Evolutionary conservation across 2,329 filamentous ascomycete genomes (phyloP).

Genomic region (Macroventuria anomochaeta): DNA sequence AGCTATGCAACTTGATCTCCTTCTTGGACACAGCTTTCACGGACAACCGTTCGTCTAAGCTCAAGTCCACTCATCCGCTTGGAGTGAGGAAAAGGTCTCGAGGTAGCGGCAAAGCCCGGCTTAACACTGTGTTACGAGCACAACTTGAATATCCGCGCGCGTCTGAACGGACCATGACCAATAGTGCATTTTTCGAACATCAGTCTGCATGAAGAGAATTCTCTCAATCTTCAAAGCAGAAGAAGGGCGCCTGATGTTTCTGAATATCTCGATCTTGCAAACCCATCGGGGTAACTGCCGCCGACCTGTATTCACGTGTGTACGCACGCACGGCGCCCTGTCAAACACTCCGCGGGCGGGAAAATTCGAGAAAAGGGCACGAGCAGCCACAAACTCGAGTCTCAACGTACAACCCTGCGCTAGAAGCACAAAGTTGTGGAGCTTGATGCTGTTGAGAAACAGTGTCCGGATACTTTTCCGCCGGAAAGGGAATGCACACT

Average conservation of each 20-base stretch:
- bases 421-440: slow-evolving; percentile 7
- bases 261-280: slow-evolving; percentile 2
- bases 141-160: slow-evolving; percentile 1
- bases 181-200: not conserved
- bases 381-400: slow-evolving; percentile 3
- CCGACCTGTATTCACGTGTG: slow-evolving; percentile 6
- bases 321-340: not conserved
- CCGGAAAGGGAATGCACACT: slow-evolving; percentile 1
- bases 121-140: not conserved
- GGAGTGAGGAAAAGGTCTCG: not conserved
- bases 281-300: not conserved
- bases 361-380: not conserved
- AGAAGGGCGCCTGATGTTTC: not conserved
- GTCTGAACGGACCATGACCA: slow-evolving; percentile 1
- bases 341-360: slow-evolving; percentile 9
- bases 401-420: slow-evolving; percentile 1
- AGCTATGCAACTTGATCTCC: not conserved
- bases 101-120: slow-evolving; percentile 11
- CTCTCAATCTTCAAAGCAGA: not conserved
- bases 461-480: slow-evolving; percentile 12
- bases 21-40: not conserved
- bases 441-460: slow-evolving; percentile 5
- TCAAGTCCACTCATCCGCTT: not conserved
- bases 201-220: slow-evolving; percentile 9
- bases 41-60: not conserved